A percentile compares a stretch with the other conserved stretches of the same genome.
These are phyloP conservation scores for Evernia prunastri DNA, from an alignment of 495 filamentous ascomycete species.

Conservation along the genomic window DNA sequence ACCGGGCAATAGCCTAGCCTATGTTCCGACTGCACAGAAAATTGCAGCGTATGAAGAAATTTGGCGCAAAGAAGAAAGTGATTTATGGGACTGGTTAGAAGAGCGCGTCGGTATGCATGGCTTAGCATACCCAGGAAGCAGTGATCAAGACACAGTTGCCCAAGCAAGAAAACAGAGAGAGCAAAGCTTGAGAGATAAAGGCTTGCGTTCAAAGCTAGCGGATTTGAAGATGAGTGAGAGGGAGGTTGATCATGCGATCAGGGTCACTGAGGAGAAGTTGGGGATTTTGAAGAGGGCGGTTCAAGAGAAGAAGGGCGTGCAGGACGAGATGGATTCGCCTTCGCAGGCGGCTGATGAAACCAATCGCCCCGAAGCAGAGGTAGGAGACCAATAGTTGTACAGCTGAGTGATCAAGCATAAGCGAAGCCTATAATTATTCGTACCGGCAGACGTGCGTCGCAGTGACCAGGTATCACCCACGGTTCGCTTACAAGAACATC, in stretches of 20 bases:
- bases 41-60: slow-evolving; percentile 86
- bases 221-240: slow-evolving; percentile 71
- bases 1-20: slow-evolving; percentile 17
- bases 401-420: not conserved
- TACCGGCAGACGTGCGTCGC: not conserved
- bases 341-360: not conserved
- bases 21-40: slow-evolving; percentile 51
- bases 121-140: slow-evolving; percentile 38
- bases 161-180: slow-evolving; percentile 14
- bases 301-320: slow-evolving; percentile 43
- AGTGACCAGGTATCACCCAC: not conserved
- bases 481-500: not conserved
- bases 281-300: slow-evolving; percentile 67
- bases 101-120: slow-evolving; percentile 72
- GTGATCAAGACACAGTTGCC: slow-evolving; percentile 6
- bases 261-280: slow-evolving; percentile 76
- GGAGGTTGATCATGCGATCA: slow-evolving; percentile 78
- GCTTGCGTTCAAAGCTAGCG: slow-evolving; percentile 43
- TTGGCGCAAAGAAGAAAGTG: slow-evolving; percentile 83
- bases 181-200: slow-evolving; percentile 25
- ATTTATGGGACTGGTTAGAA: slow-evolving; percentile 95
- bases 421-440: not conserved
- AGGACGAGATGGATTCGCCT: slow-evolving; percentile 5
- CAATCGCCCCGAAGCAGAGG: not conserved
- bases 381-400: not conserved